phyloP scores from a whole-genome alignment of 805 yeast genomes.

The Starmerella powellii region DNA sequence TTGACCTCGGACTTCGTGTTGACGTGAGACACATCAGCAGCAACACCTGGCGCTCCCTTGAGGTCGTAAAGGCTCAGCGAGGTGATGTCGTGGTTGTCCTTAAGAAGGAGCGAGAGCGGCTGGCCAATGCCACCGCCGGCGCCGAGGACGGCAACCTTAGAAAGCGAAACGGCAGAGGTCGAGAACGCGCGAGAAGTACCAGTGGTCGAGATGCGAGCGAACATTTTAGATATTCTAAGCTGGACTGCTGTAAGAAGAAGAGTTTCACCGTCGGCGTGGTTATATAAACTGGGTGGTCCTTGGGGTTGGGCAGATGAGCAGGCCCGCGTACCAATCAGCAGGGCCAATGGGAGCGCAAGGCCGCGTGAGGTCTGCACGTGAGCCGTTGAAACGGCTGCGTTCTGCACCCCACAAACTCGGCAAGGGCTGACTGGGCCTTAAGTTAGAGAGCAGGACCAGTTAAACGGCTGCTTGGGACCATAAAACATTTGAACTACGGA shows the following conservation, averaged over 20 bases:
- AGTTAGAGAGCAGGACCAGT: too few relatives aligned
- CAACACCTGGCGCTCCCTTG: conserved; percentile 91
- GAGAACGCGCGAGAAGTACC: conserved; percentile 23
- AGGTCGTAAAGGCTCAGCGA: conserved; percentile 78
- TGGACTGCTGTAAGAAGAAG: too few relatives aligned
- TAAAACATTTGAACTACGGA: too few relatives aligned
- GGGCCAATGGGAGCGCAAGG: too few relatives aligned
- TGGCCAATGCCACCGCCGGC: conserved; percentile 98
- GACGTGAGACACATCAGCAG: conserved; percentile 88
- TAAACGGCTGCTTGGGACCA: too few relatives aligned
- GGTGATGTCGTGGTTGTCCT: conserved; percentile 79
- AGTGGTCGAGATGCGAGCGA: conserved; percentile 10
- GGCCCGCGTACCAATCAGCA: too few relatives aligned
- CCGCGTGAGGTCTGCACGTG: neutral
- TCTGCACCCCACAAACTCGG: too few relatives aligned
- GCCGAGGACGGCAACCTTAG: conserved; percentile 75
- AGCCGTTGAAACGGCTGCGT: too few relatives aligned
- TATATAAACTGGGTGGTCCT: neutral
- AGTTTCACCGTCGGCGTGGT: neutral
- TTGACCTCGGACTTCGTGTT: conserved; percentile 82
- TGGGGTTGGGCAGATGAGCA: too few relatives aligned
- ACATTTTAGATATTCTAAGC: conserved; percentile 11
- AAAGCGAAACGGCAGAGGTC: conserved; percentile 24
- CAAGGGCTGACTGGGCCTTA: too few relatives aligned
- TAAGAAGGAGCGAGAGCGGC: conserved; percentile 70